Evolutionary conservation across 768 basidiomycete species (phyloP).

Genomic region (Gymnopilus junonius): DNA sequence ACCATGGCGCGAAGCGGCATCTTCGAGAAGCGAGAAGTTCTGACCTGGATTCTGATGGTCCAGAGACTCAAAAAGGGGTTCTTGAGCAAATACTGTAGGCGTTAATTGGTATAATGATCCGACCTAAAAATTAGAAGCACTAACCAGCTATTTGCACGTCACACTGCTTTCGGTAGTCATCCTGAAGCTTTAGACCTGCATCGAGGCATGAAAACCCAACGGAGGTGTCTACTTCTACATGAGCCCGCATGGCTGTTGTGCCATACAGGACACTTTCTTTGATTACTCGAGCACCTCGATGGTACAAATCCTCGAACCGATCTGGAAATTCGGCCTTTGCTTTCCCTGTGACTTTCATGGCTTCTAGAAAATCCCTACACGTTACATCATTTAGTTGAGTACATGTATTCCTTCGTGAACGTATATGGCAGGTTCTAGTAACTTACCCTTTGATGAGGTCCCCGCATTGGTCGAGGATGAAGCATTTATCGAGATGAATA

Average conservation of each 20-base stretch:
- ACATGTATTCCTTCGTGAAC: not conserved
- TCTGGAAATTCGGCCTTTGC: conserved; percentile 55
- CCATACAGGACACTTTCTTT: conserved; percentile 61
- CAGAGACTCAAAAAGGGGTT: conserved; percentile 50
- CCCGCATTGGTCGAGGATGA: conserved; percentile 60
- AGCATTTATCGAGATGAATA: conserved; percentile 73
- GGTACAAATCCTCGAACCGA: conserved; percentile 48
- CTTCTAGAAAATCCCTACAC: conserved; percentile 58
- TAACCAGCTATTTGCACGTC: conserved; percentile 63
- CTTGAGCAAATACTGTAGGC: conserved; percentile 61
- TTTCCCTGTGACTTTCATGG: conserved; percentile 51
- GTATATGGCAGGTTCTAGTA: conserved; percentile 1
- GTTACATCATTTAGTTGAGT: conserved; percentile 8
- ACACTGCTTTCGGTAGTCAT: conserved; percentile 48
- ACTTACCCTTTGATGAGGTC: conserved; percentile 56
- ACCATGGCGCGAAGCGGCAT: conserved; percentile 42
- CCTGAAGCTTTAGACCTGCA: conserved; percentile 50
- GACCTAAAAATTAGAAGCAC: conserved; percentile 9
- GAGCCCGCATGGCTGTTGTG: conserved; percentile 71
- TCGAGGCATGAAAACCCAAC: conserved; percentile 61
- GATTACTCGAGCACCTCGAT: conserved; percentile 57
- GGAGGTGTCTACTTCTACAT: conserved; percentile 63
- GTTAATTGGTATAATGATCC: not conserved
- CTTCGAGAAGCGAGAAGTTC: conserved; percentile 49
- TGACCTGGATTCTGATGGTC: conserved; percentile 39